A percentile compares a stretch with the other conserved stretches of the same genome.
Conservation (phyloP, 352 stramenopile genomes). For the Thalassiosira livingstoniorum region DNA sequence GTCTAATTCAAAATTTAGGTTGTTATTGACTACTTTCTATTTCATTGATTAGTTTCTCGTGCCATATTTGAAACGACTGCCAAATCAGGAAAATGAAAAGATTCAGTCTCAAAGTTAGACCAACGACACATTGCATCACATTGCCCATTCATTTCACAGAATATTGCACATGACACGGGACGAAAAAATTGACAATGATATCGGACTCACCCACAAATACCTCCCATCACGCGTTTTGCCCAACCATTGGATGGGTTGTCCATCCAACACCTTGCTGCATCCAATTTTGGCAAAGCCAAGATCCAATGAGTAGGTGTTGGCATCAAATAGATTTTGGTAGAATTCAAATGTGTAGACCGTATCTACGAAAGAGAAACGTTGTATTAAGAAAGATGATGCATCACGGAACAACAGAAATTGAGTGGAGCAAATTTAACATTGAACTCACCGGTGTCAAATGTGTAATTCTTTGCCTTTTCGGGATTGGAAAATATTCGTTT, state of each 20-base stretch:
- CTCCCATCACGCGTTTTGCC: constrained; percentile 55
- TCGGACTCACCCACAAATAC: constrained; percentile 50
- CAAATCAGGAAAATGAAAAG: not conserved
- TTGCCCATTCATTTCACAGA: not conserved
- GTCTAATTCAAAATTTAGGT: too few species aligned
- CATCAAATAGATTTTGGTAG: constrained; percentile 68
- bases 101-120: not conserved
- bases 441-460: constrained; percentile 64
- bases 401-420: too few species aligned
- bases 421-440: not conserved
- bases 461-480: constrained; percentile 32
- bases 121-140: not conserved
- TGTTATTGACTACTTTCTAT: not conserved
- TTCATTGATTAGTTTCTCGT: constrained; percentile 55
- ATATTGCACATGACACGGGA: not conserved
- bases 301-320: constrained; percentile 54
- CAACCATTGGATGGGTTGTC: constrained; percentile 66
- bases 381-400: too few species aligned
- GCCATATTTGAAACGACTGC: constrained; percentile 60
- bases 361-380: too few species aligned
- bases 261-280: constrained; percentile 50
- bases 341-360: constrained; percentile 71
- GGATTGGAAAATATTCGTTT: constrained; percentile 59
- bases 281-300: constrained; percentile 60
- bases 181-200: not conserved